These are phyloP conservation scores for Nakazawaea pomicola DNA, from an alignment of 805 yeast species.

Conservation along the genomic window DNA sequence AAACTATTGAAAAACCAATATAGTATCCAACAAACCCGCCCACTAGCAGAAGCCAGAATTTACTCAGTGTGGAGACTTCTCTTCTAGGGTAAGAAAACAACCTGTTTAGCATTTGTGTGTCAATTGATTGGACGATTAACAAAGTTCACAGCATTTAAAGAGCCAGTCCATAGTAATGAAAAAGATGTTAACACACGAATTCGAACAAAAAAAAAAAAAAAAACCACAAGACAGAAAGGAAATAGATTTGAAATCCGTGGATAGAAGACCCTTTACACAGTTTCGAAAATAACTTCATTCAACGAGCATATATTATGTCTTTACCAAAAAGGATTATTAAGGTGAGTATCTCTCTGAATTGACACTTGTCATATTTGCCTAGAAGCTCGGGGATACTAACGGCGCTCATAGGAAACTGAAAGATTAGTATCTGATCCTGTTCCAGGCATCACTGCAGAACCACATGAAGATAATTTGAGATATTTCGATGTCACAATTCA, in stretches of 20 bases:
- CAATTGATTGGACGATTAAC: not conserved
- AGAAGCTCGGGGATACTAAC: not conserved
- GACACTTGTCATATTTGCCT: too few species aligned
- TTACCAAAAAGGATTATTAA: slow-evolving; percentile 91
- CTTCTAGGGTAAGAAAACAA: not conserved
- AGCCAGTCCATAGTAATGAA: too few species aligned
- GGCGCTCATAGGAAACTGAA: slow-evolving; percentile 73
- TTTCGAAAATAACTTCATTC: too few species aligned
- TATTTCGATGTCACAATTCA: slow-evolving; percentile 89
- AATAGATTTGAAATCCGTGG: not conserved
- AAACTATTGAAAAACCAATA: slow-evolving; percentile 22
- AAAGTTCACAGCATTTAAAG: too few species aligned
- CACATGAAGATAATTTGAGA: slow-evolving; percentile 91
- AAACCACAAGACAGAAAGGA: not conserved
- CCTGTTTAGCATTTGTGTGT: not conserved
- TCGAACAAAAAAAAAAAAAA: not conserved
- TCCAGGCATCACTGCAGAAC: slow-evolving; percentile 89
- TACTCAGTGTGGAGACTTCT: not conserved
- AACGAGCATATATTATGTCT: slow-evolving; percentile 37
- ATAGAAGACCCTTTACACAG: too few species aligned
- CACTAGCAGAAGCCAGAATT: slow-evolving; percentile 5
- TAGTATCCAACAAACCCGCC: slow-evolving; percentile 17
- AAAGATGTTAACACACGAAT: not conserved
- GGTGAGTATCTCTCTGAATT: slow-evolving; percentile 29
- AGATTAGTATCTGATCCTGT: slow-evolving; percentile 90